phyloP scores from a whole-genome alignment of 768 basidiomycete genomes.

The Gymnopilus junonius region DNA sequence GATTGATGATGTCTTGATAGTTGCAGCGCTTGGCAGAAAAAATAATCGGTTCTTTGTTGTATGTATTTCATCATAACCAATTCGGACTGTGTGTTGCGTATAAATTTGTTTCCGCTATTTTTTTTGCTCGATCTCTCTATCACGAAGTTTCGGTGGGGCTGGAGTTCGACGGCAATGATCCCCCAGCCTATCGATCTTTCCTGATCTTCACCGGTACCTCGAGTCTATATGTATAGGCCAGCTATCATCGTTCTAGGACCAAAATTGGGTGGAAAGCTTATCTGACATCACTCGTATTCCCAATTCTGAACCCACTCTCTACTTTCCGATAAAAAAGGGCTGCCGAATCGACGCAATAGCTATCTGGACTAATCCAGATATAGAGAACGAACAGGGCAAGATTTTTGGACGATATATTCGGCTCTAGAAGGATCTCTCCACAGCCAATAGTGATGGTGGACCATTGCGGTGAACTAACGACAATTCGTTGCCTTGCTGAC shows the following conservation, averaged over 20 bases:
- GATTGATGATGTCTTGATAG: constrained; percentile 19
- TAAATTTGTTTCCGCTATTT: constrained; percentile 4
- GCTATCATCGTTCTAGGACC: not conserved
- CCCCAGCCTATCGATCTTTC: not conserved
- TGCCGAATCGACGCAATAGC: not conserved
- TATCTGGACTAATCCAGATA: constrained; percentile 7
- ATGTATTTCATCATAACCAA: constrained; percentile 12
- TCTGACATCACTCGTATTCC: constrained; percentile 14
- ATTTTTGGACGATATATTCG: not conserved
- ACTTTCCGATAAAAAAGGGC: constrained; percentile 7
- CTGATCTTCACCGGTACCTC: not conserved
- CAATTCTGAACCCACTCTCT: not conserved
- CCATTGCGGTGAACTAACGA: not conserved
- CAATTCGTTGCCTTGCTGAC: not conserved
- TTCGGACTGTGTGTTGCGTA: constrained; percentile 11
- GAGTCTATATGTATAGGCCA: not conserved
- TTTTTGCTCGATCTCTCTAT: not conserved
- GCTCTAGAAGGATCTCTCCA: not conserved
- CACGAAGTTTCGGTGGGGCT: constrained; percentile 7
- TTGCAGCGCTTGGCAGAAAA: constrained; percentile 3
- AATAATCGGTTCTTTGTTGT: constrained; percentile 4
- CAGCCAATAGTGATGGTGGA: not conserved
- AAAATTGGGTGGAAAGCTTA: constrained; percentile 15
- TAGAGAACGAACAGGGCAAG: constrained; percentile 1
- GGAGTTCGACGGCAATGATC: not conserved